phyloP scores from a whole-genome alignment of 2,329 filamentous ascomycete species.

The Beauveria medogensis region DNA sequence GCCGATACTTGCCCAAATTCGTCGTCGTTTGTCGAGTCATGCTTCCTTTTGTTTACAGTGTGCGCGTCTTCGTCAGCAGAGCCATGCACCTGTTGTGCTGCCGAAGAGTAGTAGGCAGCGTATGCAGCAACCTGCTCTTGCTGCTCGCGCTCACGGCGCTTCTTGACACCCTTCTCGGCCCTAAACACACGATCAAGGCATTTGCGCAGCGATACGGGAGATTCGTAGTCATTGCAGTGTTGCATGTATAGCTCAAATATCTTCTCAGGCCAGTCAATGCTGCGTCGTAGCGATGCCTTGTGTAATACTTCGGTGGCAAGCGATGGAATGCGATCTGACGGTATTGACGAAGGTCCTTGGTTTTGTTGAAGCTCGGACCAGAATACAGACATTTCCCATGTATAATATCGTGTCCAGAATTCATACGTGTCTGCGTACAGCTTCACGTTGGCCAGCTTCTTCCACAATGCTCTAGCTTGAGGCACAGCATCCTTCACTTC shows the following conservation, averaged over 20 bases:
- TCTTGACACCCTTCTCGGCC: slow-evolving; percentile 53
- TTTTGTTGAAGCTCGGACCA: slow-evolving; percentile 26
- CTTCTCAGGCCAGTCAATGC: slow-evolving; percentile 69
- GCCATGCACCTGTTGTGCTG: slow-evolving; percentile 18
- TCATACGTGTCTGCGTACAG: slow-evolving; percentile 72
- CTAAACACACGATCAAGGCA: slow-evolving; percentile 68
- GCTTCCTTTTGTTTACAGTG: slow-evolving; percentile 61
- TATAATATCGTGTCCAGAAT: slow-evolving; percentile 89
- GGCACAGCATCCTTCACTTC: slow-evolving; percentile 73
- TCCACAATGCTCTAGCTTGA: slow-evolving; percentile 71
- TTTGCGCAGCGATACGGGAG: slow-evolving; percentile 63
- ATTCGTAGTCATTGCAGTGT: slow-evolving; percentile 87
- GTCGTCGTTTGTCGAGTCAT: slow-evolving; percentile 45
- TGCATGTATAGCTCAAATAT: slow-evolving; percentile 65
- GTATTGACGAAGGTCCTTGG: slow-evolving; percentile 27
- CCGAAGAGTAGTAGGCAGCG: slow-evolving; percentile 27
- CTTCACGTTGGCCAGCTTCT: slow-evolving; percentile 54
- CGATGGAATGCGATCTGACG: slow-evolving; percentile 45
- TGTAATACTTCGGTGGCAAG: slow-evolving; percentile 69
- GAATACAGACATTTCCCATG: slow-evolving; percentile 75
- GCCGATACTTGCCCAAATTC: slow-evolving; percentile 35
- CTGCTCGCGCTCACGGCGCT: slow-evolving; percentile 58
- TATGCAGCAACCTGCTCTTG: slow-evolving; percentile 49
- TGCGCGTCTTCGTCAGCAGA: slow-evolving; percentile 27
- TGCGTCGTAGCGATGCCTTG: slow-evolving; percentile 54